A percentile compares a stretch with the other conserved stretches of the same genome.
Evolutionary conservation across 2,329 filamentous ascomycete genomes (phyloP).

Genomic region (Aspergillus hiratsukae): DNA sequence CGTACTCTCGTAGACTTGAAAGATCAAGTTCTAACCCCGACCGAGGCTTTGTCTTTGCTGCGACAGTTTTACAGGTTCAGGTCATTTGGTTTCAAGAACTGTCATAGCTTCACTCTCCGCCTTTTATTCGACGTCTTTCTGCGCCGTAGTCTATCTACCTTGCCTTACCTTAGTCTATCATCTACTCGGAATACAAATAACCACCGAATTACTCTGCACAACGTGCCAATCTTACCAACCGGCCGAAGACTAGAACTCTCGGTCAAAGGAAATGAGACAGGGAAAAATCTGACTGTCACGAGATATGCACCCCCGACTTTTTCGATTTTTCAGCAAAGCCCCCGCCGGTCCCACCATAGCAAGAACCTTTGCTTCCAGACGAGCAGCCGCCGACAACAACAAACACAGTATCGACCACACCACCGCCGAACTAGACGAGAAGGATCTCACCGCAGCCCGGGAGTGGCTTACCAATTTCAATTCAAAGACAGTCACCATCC

Average conservation of each 20-base stretch:
- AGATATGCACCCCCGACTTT: constrained; percentile 4
- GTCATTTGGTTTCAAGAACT: too few relatives aligned
- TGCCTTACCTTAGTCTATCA: too few relatives aligned
- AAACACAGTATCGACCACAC: constrained; percentile 13
- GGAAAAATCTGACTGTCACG: neutral
- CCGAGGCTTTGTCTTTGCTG: neutral
- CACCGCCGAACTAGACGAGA: constrained; percentile 8
- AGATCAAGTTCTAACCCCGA: too few relatives aligned
- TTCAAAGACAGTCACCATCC: constrained; percentile 53
- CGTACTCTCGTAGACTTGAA: too few relatives aligned
- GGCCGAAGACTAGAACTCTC: neutral
- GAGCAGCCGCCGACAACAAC: constrained; percentile 11
- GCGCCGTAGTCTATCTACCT: too few relatives aligned
- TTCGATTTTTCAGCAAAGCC: constrained; percentile 6
- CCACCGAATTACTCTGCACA: neutral
- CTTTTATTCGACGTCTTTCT: neutral
- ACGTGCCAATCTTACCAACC: neutral
- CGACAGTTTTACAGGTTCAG: too few relatives aligned
- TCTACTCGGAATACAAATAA: neutral
- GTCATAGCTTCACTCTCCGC: neutral
- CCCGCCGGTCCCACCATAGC: constrained; percentile 5
- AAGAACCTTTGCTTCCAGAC: constrained; percentile 27
- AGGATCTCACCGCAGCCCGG: constrained; percentile 44
- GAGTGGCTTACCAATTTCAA: constrained; percentile 54
- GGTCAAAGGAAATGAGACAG: neutral